A percentile compares a stretch with the other conserved stretches of the same genome.
phyloP scores from a whole-genome alignment of 164 flowering plant species.

The Paratinospora sagittata region DNA sequence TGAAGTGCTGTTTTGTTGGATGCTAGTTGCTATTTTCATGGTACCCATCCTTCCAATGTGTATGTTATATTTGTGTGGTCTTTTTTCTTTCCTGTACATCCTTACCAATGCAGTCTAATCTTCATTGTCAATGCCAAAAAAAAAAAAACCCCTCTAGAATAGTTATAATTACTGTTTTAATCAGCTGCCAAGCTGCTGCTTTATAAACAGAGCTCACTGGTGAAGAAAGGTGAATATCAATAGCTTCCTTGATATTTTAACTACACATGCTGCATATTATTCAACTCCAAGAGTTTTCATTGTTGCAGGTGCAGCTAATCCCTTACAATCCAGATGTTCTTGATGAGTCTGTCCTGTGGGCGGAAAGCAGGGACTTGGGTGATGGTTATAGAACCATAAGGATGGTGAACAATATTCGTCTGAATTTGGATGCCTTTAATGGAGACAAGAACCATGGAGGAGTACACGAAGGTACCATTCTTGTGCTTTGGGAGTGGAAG shows the following conservation, averaged over 20 bases:
- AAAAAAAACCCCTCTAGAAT: too few relatives aligned
- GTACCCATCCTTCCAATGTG: too few relatives aligned
- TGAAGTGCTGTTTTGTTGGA: too few relatives aligned
- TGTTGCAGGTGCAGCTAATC: conserved; percentile 51
- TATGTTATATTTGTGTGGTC: too few relatives aligned
- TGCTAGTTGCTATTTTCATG: too few relatives aligned
- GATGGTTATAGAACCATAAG: conserved; percentile 52
- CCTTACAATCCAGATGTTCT: conserved; percentile 45
- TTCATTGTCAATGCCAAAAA: too few relatives aligned
- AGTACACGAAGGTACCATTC: conserved; percentile 58
- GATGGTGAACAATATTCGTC: conserved; percentile 59
- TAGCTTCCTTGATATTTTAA: not conserved
- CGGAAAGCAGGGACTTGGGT: conserved; percentile 55
- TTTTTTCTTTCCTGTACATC: too few relatives aligned
- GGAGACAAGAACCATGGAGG: conserved; percentile 67
- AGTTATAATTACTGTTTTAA: too few relatives aligned
- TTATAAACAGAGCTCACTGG: not conserved
- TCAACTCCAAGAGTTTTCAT: not conserved
- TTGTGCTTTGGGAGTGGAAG: conserved; percentile 60
- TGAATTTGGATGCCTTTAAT: conserved; percentile 63
- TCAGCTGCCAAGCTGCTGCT: not conserved
- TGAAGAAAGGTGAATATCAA: not conserved
- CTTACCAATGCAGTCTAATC: too few relatives aligned
- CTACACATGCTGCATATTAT: too few relatives aligned
- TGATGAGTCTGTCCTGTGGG: conserved; percentile 65